These are phyloP conservation scores for Striga asiatica DNA, from an alignment of 257 asterid genomes.

Conservation along the genomic window DNA sequence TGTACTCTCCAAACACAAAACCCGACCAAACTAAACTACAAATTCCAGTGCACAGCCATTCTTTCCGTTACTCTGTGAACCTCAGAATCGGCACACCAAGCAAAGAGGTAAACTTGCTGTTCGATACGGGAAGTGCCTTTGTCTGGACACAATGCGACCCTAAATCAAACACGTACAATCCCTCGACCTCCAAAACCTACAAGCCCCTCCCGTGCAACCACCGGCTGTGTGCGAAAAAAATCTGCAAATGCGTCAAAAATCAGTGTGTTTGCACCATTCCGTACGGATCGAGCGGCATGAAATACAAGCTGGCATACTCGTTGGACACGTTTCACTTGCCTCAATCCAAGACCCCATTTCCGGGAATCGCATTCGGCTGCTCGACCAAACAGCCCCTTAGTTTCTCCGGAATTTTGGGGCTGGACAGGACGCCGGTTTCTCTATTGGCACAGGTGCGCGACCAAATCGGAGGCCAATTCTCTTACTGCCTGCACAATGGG, in stretches of 20 bases:
- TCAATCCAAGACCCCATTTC: neutral
- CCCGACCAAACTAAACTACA: neutral
- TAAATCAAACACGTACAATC: neutral
- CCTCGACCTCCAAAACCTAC: neutral
- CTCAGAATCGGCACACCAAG: constrained; percentile 9
- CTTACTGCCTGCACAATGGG: constrained; percentile 7
- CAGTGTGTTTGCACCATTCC: constrained; percentile 2
- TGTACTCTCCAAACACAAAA: neutral
- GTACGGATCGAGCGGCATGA: neutral
- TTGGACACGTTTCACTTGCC: constrained; percentile 4
- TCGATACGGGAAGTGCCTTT: constrained; percentile 8
- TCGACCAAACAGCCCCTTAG: neutral
- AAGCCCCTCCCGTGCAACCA: constrained; percentile 10
- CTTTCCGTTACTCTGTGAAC: constrained; percentile 8
- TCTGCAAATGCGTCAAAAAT: neutral
- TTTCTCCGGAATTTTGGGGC: constrained; percentile 1
- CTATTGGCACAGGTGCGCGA: neutral
- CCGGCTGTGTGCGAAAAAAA: neutral
- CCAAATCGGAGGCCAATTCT: neutral
- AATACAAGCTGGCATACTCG: neutral
- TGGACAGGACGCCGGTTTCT: neutral
- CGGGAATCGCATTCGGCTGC: neutral
- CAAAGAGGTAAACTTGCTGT: neutral
- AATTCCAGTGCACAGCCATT: neutral
- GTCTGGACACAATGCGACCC: neutral